Evolutionary conservation across 345 rosid species (phyloP), one percentile per base, ranked within the genome.

Genomic region (Linum trigynum): DNA sequence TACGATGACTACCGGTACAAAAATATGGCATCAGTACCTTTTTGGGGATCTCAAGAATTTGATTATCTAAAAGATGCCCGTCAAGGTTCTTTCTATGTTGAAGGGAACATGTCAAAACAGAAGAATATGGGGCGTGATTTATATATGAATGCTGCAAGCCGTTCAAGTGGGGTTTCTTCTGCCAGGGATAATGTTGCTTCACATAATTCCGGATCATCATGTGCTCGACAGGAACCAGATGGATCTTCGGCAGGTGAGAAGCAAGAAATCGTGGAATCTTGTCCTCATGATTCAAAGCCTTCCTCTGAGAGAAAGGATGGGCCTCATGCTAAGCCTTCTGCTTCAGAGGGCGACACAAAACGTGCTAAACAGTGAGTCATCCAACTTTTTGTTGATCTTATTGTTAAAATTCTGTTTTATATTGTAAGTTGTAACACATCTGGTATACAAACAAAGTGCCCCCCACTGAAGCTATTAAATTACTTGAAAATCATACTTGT

Each of bases 291-390:
- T 68, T 42, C 82, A 66, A 83, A 79, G 84, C 55, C 63, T 57
- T 67, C 84, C 69, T 71, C 81, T 10, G 97, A 85, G 65, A 81
- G 76, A 68, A 88, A 72, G 71, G 95, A 88, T 50, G 62, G 64
- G 57, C 64, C 83, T 61, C 81, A 76, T 62, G 50, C 68, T 10
- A 75, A 70, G 66, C 53, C 69, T 51, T 57, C 71, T 57, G 51
- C 61, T 57, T 58, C 71, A 41, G 78, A 75, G 58, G 63, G 55
- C 40, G 78, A 75, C 40, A 66, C 78, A 67, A 75, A 75, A 63
- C 78, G 74, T 58, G 78, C 78, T 70, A 89, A 91, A 83, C 99
- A 91, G 99, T 95, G 84, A 67, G 99, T 76, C 16, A 40, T 23
- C 17, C 37, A 57, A 7, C 3, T 5, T 17, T 17, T 35, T 23